A percentile compares a stretch with the other conserved stretches of the same genome.
These are phyloP conservation scores for Pichia eremophila DNA, from an alignment of 805 yeast genomes.

Conservation along the genomic window DNA sequence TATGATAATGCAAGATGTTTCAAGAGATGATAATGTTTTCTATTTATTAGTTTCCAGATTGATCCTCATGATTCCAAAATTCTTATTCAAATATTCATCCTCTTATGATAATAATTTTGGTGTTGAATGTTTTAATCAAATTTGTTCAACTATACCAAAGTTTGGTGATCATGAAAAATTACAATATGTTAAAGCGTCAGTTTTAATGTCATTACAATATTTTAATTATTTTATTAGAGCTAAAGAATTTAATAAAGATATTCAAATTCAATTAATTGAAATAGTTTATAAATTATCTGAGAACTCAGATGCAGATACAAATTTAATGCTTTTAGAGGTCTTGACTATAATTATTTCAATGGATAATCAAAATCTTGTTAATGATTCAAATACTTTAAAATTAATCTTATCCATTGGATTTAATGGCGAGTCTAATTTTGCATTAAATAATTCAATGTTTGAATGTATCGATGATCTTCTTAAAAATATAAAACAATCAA, in stretches of 20 bases:
- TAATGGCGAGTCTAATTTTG: conserved; percentile 68
- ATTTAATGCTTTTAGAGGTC: conserved; percentile 63
- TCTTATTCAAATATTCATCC: conserved; percentile 42
- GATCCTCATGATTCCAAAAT: conserved; percentile 45
- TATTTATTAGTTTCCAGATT: conserved; percentile 39
- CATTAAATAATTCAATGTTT: conserved; percentile 53
- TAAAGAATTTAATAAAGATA: conserved; percentile 23
- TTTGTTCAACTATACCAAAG: conserved; percentile 17
- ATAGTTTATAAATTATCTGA: conserved; percentile 38
- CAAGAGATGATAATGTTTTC: conserved; percentile 14
- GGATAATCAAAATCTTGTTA: conserved; percentile 27
- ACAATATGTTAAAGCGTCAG: conserved; percentile 19
- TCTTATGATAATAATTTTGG: conserved; percentile 16
- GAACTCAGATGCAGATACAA: conserved; percentile 73
- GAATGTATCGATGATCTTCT: conserved; percentile 61
- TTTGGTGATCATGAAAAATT: conserved; percentile 16
- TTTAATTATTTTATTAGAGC: conserved; percentile 25
- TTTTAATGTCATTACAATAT: conserved; percentile 45
- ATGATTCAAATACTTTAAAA: conserved; percentile 32
- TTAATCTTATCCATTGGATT: conserved; percentile 57
- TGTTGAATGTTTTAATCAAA: conserved; percentile 17
- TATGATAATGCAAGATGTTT: neutral
- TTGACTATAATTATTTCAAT: conserved; percentile 49
- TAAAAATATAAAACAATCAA: conserved; percentile 32
- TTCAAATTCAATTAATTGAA: conserved; percentile 22